Conservation (phyloP, 257 asterid genomes). For the Paraleonurus japonicus region DNA sequence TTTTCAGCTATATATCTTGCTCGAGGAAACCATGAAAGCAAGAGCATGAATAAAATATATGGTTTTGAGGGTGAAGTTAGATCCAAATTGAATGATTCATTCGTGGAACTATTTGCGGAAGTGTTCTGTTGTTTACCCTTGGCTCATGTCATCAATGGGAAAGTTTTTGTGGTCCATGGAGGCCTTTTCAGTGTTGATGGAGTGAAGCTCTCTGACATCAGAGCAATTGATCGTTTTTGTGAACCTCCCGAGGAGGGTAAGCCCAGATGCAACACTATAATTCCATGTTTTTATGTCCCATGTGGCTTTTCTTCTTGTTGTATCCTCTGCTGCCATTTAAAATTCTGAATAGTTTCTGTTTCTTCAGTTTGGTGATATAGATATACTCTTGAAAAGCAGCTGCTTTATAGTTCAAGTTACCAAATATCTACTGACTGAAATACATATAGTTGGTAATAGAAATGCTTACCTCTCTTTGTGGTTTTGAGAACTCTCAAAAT, state of each 20-base stretch:
- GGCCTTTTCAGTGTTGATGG: constrained; percentile 99
- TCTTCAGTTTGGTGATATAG: constrained; percentile 5
- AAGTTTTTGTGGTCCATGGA: constrained; percentile 93
- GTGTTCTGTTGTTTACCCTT: constrained; percentile 97
- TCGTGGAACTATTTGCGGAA: constrained; percentile 95
- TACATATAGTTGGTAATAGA: background rate
- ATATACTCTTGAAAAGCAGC: constrained; percentile 1
- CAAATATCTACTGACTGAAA: background rate
- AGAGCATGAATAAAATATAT: constrained; percentile 97
- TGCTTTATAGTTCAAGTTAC: background rate
- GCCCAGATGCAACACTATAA: constrained; percentile 20
- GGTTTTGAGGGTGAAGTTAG: constrained; percentile 99
- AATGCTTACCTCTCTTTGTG: constrained; percentile 10
- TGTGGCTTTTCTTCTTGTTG: constrained; percentile 2
- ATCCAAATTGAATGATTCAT: constrained; percentile 81
- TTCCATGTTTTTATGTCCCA: constrained; percentile 2
- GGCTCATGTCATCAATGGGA: constrained; percentile 84
- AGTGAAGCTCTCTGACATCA: constrained; percentile 88
- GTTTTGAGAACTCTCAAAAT: background rate
- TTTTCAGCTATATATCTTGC: constrained; percentile 86
- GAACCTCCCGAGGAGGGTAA: constrained; percentile 99
- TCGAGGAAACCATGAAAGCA: constrained; percentile 99
- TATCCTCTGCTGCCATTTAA: background rate
- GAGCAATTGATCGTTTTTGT: constrained; percentile 83
- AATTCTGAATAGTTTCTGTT: background rate